These are phyloP conservation scores for Linnemannia elongata DNA, from an alignment of 192 early-diverging fungal genomes.

Conservation along the genomic window DNA sequence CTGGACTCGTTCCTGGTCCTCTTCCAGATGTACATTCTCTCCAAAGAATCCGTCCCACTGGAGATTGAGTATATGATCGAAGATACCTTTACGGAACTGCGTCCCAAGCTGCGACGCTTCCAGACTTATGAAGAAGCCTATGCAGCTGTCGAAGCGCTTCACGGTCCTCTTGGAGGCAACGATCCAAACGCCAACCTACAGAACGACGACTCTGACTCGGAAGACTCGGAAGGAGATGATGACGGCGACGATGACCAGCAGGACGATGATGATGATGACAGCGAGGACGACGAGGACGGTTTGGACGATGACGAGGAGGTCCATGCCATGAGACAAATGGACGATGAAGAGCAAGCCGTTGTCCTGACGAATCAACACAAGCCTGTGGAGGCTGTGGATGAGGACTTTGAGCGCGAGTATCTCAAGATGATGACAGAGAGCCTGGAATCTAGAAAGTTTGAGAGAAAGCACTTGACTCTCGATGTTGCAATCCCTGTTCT, in stretches of 20 bases:
- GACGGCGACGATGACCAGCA: constrained; percentile 56
- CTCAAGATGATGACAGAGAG: constrained; percentile 93
- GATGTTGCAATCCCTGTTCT: constrained; percentile 93
- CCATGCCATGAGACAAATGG: constrained; percentile 50
- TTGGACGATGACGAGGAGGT: constrained; percentile 61
- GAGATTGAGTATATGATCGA: constrained; percentile 92
- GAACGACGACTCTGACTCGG: constrained; percentile 61
- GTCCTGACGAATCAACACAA: constrained; percentile 73
- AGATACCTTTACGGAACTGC: constrained; percentile 81
- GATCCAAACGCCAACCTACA: constrained; percentile 58
- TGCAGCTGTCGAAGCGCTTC: constrained; percentile 70
- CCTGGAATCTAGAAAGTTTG: constrained; percentile 84
- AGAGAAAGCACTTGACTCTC: constrained; percentile 81
- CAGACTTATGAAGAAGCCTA: constrained; percentile 87
- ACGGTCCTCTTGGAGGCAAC: constrained; percentile 57
- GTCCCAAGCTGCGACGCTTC: constrained; percentile 72
- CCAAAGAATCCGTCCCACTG: constrained; percentile 85
- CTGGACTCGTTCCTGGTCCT: constrained; percentile 83
- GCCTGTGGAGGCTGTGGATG: constrained; percentile 81
- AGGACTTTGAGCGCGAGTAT: constrained; percentile 92
- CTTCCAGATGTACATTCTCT: constrained; percentile 92
- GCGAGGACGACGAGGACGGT: constrained; percentile 66
- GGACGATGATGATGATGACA: constrained; percentile 54
- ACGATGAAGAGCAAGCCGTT: constrained; percentile 81
- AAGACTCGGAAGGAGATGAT: constrained; percentile 56